These are phyloP conservation scores for Jaapia argillacea DNA, from an alignment of 768 basidiomycete genomes.

Conservation along the genomic window DNA sequence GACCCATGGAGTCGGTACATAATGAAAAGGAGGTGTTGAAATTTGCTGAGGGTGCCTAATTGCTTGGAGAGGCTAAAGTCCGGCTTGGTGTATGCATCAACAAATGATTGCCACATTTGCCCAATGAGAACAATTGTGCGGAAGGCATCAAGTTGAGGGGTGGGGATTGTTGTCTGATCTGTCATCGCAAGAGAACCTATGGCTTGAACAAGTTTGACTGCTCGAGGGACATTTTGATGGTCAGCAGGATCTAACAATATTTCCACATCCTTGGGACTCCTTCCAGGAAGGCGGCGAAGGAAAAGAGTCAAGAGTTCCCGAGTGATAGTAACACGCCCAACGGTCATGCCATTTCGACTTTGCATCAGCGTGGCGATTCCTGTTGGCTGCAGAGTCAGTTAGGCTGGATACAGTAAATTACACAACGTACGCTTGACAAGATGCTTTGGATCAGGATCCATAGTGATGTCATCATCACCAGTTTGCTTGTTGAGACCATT, in stretches of 20 bases:
- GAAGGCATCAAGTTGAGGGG: not conserved
- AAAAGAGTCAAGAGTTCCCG: not conserved
- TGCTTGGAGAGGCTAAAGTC: not conserved
- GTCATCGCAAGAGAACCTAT: not conserved
- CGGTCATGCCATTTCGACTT: not conserved
- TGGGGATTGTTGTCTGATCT: not conserved
- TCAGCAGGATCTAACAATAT: not conserved
- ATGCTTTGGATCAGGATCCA: not conserved
- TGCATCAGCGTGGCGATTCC: not conserved
- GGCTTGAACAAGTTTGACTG: not conserved
- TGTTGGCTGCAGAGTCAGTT: not conserved
- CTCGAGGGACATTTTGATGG: not conserved
- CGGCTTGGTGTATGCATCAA: not conserved
- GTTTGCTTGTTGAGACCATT: not conserved
- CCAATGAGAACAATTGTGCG: not conserved
- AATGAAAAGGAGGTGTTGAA: conserved; percentile 13
- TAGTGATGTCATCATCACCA: not conserved
- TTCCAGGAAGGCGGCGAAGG: not conserved
- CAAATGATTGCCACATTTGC: not conserved
- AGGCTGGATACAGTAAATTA: not conserved
- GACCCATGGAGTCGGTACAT: conserved; percentile 12
- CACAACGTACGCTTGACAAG: not conserved
- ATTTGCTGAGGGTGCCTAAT: not conserved
- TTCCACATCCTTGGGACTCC: not conserved
- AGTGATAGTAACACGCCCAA: not conserved